These are phyloP conservation scores for Penicillium pulvis DNA, from an alignment of 495 filamentous ascomycete genomes.

Conservation along the genomic window DNA sequence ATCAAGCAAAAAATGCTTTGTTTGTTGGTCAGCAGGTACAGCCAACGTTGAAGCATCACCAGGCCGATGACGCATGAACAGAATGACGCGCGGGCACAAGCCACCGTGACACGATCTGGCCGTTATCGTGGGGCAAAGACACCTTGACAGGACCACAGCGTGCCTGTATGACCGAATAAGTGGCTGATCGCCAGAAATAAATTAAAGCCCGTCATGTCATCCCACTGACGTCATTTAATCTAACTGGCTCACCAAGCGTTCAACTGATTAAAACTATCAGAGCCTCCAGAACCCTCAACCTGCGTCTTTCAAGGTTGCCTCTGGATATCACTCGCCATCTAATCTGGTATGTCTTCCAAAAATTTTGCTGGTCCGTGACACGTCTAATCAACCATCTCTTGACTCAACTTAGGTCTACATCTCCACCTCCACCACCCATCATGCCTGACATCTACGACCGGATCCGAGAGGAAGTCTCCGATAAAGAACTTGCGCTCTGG, in stretches of 20 bases:
- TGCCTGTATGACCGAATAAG: neutral
- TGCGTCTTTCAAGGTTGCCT: neutral
- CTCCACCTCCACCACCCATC: conserved; percentile 9
- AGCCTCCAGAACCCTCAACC: neutral
- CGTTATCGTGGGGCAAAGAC: neutral
- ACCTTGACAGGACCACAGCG: neutral
- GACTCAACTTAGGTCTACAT: neutral
- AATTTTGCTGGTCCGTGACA: neutral
- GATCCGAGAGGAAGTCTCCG: conserved; percentile 43
- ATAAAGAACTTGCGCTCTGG: conserved; percentile 46
- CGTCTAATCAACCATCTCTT: neutral
- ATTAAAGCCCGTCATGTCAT: conserved; percentile 5
- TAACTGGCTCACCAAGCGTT: neutral
- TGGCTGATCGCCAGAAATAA: conserved; percentile 4
- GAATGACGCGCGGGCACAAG: conserved; percentile 3
- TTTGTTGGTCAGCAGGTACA: neutral
- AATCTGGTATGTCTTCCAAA: neutral
- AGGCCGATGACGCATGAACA: neutral
- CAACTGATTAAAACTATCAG: conserved; percentile 3
- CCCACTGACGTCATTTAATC: conserved; percentile 11
- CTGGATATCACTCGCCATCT: neutral
- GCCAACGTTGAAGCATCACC: neutral
- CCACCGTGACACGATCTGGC: conserved; percentile 3
- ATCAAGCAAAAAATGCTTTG: neutral
- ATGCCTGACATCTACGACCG: conserved; percentile 49